Base-by-base conservation (phyloP, 1,139 yeast genomes). In the Candida dubliniensis region DNA sequence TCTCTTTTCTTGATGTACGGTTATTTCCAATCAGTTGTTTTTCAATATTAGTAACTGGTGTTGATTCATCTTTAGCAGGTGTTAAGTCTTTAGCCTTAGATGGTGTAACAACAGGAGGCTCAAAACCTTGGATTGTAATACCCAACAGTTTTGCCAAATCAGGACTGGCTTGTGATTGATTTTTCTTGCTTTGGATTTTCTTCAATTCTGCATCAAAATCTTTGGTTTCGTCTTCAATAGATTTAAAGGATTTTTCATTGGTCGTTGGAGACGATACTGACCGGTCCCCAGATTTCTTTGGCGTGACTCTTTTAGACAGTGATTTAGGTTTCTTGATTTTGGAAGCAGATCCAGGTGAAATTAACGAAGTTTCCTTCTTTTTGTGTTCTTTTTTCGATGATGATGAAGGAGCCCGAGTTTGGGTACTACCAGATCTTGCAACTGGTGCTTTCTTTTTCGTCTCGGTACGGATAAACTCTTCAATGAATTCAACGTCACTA, bases 131-230 rank as follows among this genome's bases (percentile, higher is more conserved):
- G 15, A 63, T 51, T 1, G 60, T 58, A 8, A 66, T 60, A 5
- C 70, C 71, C 46, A 64, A 54, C 46, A 58, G 59, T 23, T 63
- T 51, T 2, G 68, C 67, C 36, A 62, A 36, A 37, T 55, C 55
- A 35, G 47, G 40, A 42, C 45, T 45, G 15, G 41, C 33, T 2
- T 32, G 18, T 4, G 43, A 39, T 23, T 15, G 33, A 30, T 9
- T 31, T 44, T 39, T 14, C 37, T 25, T n/a, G 25, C 38, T 39
- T 41, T 54, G 57, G 15, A 61, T 59, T 34, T 50, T 48, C 8
- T 50, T 48, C 38, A 59, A 52, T 27, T 48, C 51, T 25, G 52
- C 44, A 45, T 64, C 66, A 43, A 63, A 66, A 47, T 58, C 54
- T 8, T 46, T 47, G 7, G 53, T 52, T 42, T 66, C 70, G 25